Base-by-base conservation (phyloP, 768 basidiomycete species). In the Termitomyces sp. region DNA sequence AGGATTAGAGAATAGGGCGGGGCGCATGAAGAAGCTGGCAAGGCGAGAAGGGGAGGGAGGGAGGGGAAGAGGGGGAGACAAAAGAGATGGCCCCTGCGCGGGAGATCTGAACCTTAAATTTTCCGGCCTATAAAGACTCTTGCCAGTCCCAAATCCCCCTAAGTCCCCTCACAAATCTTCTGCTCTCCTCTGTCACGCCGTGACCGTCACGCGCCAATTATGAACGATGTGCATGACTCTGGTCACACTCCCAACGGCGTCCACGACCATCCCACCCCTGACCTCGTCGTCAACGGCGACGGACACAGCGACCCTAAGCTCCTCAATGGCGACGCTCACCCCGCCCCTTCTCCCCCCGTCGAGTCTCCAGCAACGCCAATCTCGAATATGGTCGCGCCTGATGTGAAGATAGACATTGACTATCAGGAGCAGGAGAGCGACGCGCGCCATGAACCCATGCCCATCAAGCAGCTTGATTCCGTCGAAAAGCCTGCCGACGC, bases 61-160 rank as follows among this genome's bases (percentile, higher is more conserved):
- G 52, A 29, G 57, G 54, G 53, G 57, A 56, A 57, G 54, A 45
- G 29, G 48, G 36, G 62, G 60, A 56, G 68, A 64, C 72, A 69
- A 66, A 67, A 66, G 62, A 62, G 66, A 60, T 84, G 84, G 83
- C 78, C 84, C 84, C 79, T 83, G 85, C 84, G 82, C 81, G 78
- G 82, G 83, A 84, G 84, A 84, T 84, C 84, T 76, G 85, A 88
- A 88, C 85, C 84, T 88, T 87, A 88, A 84, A 79, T 88, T 80
- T 75, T 74, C 71, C 75, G 76, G 78, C 77, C 83, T 88, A 89
- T 88, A 88, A 88, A 86, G 85, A 83, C 84, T 78, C 3, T 82
- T 82, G 79, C 76, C 76, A 76, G 73, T 76, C 76, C 79, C 75
- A 73, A 77, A 80, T 79, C 78, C 77, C 80, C 82, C 85, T 84